Evolutionary conservation across 106 monocot genomes (phyloP).

Genomic region (Phalaenopsis equestris): DNA sequence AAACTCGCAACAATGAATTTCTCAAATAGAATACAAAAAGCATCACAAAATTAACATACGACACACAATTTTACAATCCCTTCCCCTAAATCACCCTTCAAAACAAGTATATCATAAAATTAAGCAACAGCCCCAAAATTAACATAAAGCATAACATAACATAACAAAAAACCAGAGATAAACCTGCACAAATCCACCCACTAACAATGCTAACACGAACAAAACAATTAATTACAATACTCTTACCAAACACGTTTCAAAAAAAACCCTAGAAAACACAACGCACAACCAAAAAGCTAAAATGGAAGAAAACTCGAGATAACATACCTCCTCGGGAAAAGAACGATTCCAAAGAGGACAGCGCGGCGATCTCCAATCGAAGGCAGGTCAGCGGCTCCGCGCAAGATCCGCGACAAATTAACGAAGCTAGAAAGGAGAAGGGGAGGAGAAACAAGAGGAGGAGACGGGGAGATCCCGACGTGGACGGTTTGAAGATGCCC

Average conservation of each 20-base stretch:
- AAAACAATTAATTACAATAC: background rate
- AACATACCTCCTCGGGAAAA: background rate
- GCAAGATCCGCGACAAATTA: background rate
- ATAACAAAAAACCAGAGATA: background rate
- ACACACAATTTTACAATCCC: background rate
- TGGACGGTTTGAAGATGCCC: no score
- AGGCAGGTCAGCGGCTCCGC: background rate
- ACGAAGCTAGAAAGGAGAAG: background rate
- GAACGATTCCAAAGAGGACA: constrained; percentile 1
- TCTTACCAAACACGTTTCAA: background rate
- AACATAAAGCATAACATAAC: background rate
- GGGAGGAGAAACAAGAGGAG: background rate
- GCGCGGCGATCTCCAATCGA: background rate
- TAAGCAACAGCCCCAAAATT: background rate
- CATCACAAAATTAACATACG: background rate
- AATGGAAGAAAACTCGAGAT: background rate
- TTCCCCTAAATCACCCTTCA: background rate
- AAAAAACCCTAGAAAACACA: background rate
- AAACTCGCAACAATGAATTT: background rate
- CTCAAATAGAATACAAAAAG: background rate
- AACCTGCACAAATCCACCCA: background rate
- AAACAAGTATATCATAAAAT: background rate
- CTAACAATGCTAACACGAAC: background rate
- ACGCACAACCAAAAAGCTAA: background rate
- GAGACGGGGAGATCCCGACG: background rate